Evolutionary conservation across 2,329 filamentous ascomycete genomes (phyloP), one percentile per base, ranked within the genome.

Genomic region (Curvularia lunata): DNA sequence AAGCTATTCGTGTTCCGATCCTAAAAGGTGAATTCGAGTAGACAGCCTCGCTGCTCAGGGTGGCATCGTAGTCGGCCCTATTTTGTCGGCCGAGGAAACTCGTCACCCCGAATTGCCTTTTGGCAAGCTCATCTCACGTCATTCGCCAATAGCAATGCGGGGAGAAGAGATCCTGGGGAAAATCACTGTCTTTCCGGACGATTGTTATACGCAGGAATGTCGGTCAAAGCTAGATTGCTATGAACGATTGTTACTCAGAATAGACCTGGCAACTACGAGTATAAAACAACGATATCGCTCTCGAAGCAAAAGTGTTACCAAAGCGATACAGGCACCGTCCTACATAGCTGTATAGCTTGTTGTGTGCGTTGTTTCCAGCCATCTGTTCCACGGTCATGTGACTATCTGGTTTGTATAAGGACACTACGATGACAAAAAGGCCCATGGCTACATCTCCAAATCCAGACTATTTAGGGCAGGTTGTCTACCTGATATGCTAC

Each of bases 401-500:
- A 34, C 6, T 3, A 4, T 30, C 9, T 13, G 12, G 12, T 30
- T 30, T 2, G 28, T 30, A 12, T 7, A 13, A 4, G 28, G 12
- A 30, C 8, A 30, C 28, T 12, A 13, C 4, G 28, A 30, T 30
- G 2, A 10, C 28, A 4, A 30, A 30, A 30, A 30, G 28, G 1
- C 9, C 4, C 4, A 9, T 30, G 12, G 28, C 28, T 30, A 10
- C 28, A 13, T 16, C 16, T 34, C 12, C 16, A 37, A 8, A 37
- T n/a, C 7, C 1, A 18, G n/a, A 37, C 16, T 37, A 18, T n/a
- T 37, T 37, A 2, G 16, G 18, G 34, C 2, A 7, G 16, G 7
- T 27, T n/a, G 41, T 27, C 4, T 27, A 7, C 16, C n/a, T 23
- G 9, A 16, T 9, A 8, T 4, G 13, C 5, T 76, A 57, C 37